phyloP scores from a whole-genome alignment of 2,329 filamentous ascomycete species.

The Alternaria sp. region DNA sequence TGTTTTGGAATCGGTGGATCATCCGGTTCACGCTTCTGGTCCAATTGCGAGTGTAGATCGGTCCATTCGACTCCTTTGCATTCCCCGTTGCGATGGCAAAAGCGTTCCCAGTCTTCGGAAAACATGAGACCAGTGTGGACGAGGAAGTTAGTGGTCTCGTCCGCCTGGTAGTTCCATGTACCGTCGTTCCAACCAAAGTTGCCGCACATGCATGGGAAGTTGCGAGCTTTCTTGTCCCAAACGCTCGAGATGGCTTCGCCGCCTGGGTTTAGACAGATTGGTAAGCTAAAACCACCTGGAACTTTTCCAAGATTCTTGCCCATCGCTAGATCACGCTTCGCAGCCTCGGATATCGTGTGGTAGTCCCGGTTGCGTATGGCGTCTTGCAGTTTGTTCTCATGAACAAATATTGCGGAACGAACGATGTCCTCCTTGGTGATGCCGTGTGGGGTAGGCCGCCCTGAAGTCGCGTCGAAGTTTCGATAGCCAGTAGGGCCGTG shows the following conservation, averaged over 20 bases:
- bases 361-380: neutral
- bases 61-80: neutral
- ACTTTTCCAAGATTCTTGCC: neutral
- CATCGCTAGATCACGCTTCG: neutral
- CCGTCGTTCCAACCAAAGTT: constrained; percentile 20
- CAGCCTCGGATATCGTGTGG: neutral
- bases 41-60: neutral
- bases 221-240: constrained; percentile 1
- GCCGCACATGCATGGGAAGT: constrained; percentile 33
- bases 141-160: constrained; percentile 23
- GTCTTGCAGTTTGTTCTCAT: constrained; percentile 4
- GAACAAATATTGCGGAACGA: constrained; percentile 11
- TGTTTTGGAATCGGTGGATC: neutral
- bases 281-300: constrained; percentile 14
- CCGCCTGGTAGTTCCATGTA: neutral
- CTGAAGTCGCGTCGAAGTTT: neutral
- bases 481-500: constrained; percentile 10
- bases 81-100: constrained; percentile 14
- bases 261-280: constrained; percentile 21
- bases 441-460: constrained; percentile 18
- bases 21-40: neutral
- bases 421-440: constrained; percentile 29
- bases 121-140: constrained; percentile 5
- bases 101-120: constrained; percentile 19
- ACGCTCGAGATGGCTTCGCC: constrained; percentile 27